phyloP scores from a whole-genome alignment of 768 basidiomycete genomes.

The Xanthoconium stramineum region DNA sequence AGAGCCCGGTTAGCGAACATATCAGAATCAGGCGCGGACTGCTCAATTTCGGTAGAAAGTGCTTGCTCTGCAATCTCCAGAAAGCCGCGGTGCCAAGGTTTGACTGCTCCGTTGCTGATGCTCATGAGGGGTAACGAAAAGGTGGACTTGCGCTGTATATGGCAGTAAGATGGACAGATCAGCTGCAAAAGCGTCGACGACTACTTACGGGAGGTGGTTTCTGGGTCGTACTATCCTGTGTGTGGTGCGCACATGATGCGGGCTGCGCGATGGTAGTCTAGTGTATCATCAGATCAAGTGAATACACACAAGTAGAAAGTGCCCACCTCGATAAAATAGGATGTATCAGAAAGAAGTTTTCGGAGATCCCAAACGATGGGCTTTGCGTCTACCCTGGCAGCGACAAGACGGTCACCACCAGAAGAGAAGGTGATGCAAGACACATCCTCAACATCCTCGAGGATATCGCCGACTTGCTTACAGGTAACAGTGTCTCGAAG shows the following conservation, averaged over 20 bases:
- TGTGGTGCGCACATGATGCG: conserved; percentile 3
- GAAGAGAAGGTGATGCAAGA: conserved; percentile 13
- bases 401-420: conserved; percentile 1
- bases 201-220: conserved; percentile 3
- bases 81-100: conserved; percentile 16
- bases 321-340: conserved; percentile 3
- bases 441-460: conserved; percentile 5
- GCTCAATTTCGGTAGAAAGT: conserved; percentile 7
- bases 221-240: not conserved
- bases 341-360: not conserved
- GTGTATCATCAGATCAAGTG: not conserved
- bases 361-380: conserved; percentile 13
- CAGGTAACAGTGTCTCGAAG: conserved; percentile 10
- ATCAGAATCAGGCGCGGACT: not conserved
- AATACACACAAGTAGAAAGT: not conserved
- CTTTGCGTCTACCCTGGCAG: conserved; percentile 6
- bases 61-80: conserved; percentile 6
- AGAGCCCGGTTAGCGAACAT: conserved; percentile 16
- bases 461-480: conserved; percentile 9
- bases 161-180: not conserved
- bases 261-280: not conserved
- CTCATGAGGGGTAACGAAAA: conserved; percentile 14
- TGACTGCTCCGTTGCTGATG: conserved; percentile 16
- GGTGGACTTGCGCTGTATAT: conserved; percentile 1
- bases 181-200: not conserved